Evolutionary conservation across 805 yeast species (phyloP), one percentile per base, ranked within the genome.

Genomic region (Pichia exigua): DNA sequence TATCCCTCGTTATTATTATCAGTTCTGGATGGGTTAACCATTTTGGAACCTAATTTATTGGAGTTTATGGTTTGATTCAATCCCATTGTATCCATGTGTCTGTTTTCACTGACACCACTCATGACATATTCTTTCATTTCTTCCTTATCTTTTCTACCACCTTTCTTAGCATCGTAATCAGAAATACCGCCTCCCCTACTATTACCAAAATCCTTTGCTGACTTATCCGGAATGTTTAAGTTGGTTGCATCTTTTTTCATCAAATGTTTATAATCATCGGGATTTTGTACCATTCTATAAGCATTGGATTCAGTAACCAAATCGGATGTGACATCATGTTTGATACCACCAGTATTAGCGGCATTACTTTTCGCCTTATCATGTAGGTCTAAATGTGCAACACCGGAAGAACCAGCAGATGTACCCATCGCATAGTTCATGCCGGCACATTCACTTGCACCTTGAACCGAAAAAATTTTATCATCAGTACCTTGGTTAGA

Each of bases 261-360:
- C 22, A 52, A 41, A 24, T 46, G 44, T 2, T 38, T 6, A 11
- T 42, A 44, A n/a, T 49, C 32, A 5, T 32, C 24, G 6, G 42
- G 42, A 28, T 53, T 41, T 44, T 52, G 54, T 18, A 54, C 50
- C 43, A 52, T 18, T 17, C 55, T 46, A 24, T 54, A 54, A 2
- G 54, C 54, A 7, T 47, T 47, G 2, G 55, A 52, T 20, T 52
- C 52, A 9, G 45, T 27, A 2, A 22, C 10, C 21, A 27, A 18
- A 39, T 38, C 40, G 4, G 50, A 20, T 12, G 45, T 20, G 15
- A 32, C 27, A 38, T 42, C 50, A n/a, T 22, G 22, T 11, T 21
- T 21, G 3, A 27, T 27, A 27, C 12, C 30, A 27, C 3, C 10
- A 35, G 18, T 11, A 17, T 17, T 35, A 35, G 20, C 20, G 7